phyloP scores from a whole-genome alignment of 2,329 filamentous ascomycete species.

The Colletotrichum aenigma region DNA sequence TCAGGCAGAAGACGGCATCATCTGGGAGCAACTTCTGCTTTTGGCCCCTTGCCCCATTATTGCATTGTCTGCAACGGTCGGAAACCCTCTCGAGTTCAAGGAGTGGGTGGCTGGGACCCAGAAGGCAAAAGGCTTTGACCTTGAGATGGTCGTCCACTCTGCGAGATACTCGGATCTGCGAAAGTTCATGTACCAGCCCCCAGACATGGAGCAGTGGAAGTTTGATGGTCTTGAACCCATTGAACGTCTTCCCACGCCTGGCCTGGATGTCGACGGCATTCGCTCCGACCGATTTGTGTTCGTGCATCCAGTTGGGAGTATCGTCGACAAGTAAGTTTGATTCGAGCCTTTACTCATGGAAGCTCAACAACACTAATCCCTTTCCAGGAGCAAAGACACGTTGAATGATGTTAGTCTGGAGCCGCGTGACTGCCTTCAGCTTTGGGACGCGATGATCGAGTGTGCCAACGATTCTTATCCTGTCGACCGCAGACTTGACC shows the following conservation, averaged over 20 bases:
- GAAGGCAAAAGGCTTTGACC: slow-evolving; percentile 62
- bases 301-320: slow-evolving; percentile 69
- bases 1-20: slow-evolving; percentile 65
- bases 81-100: slow-evolving; percentile 73
- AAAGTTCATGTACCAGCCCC: slow-evolving; percentile 71
- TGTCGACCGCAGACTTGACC: slow-evolving; percentile 67
- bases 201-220: slow-evolving; percentile 31
- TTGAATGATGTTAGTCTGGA: slow-evolving; percentile 73
- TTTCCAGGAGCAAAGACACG: slow-evolving; percentile 55
- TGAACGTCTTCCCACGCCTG: slow-evolving; percentile 45
- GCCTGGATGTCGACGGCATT: slow-evolving; percentile 48
- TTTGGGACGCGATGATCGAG: slow-evolving; percentile 70
- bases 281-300: slow-evolving; percentile 56
- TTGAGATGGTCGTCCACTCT: slow-evolving; percentile 72
- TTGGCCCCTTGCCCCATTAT: slow-evolving; percentile 79
- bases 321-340: slow-evolving; percentile 56
- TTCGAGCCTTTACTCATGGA: background rate
- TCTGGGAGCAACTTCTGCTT: slow-evolving; percentile 78
- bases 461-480: slow-evolving; percentile 55
- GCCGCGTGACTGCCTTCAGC: slow-evolving; percentile 69
- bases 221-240: slow-evolving; percentile 57
- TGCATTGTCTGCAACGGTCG: slow-evolving; percentile 79
- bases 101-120: slow-evolving; percentile 72
- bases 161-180: slow-evolving; percentile 77
- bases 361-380: background rate